Conservation (phyloP, 768 basidiomycete genomes). For the Lentinula boryana region DNA sequence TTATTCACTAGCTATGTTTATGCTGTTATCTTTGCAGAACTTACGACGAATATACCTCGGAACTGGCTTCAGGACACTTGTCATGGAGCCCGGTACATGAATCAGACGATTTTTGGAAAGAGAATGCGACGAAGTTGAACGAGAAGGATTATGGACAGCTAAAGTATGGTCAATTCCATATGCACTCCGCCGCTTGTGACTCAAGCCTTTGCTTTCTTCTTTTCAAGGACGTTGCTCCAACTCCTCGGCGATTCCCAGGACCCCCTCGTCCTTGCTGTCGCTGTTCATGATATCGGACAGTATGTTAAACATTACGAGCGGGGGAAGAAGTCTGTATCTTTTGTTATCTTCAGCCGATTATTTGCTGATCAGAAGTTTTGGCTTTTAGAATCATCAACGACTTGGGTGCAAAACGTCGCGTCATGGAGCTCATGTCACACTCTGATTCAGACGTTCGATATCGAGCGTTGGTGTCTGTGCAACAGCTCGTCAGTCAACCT, state of each 20-base stretch:
- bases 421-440: constrained; percentile 93
- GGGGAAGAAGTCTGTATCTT: constrained; percentile 74
- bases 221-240: constrained; percentile 61
- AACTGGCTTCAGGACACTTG: constrained; percentile 83
- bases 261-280: constrained; percentile 80
- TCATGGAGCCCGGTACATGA: constrained; percentile 97
- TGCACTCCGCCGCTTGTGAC: not conserved
- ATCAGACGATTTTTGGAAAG: constrained; percentile 97
- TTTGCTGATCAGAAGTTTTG: constrained; percentile 6
- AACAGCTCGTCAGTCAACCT: constrained; percentile 86
- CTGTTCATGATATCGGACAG: constrained; percentile 89
- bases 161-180: constrained; percentile 44
- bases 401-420: constrained; percentile 78
- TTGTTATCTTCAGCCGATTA: not conserved
- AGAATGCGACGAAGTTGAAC: constrained; percentile 83
- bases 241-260: constrained; percentile 68
- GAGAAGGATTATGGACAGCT: constrained; percentile 81
- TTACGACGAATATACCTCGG: constrained; percentile 93
- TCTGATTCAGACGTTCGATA: constrained; percentile 86
- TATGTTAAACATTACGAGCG: constrained; percentile 89
- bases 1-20: not conserved
- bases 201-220: not conserved
- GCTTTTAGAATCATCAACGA: constrained; percentile 65
- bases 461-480: constrained; percentile 84
- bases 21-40: constrained; percentile 46